Evolutionary conservation across 73 alveolate species (phyloP).

Genomic region (Uronychia binucleata): DNA sequence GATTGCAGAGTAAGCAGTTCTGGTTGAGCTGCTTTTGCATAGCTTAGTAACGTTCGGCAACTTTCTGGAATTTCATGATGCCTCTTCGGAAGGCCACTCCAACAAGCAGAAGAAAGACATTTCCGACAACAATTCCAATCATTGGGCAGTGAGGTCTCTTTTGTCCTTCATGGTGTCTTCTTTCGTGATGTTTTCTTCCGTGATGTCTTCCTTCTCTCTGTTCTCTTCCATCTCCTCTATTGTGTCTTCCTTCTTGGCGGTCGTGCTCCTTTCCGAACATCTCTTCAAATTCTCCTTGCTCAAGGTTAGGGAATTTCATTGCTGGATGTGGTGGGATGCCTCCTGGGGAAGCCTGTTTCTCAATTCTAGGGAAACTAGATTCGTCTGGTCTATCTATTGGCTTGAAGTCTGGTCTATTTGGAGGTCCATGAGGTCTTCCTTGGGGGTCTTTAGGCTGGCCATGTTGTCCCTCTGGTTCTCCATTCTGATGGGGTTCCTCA

Average conservation of each 20-base stretch:
- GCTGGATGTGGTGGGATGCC: no score
- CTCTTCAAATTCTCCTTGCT: no score
- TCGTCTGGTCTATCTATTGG: no score
- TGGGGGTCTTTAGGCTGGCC: neutral
- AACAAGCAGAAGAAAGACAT: neutral
- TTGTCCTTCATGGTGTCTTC: neutral
- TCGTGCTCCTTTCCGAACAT: no score
- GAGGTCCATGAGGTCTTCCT: neutral
- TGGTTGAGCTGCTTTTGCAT: neutral
- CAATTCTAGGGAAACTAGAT: no score
- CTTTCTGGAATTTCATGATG: neutral
- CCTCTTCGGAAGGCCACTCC: neutral
- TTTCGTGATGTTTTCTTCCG: neutral
- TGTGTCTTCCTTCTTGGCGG: no score
- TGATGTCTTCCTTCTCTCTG: neutral
- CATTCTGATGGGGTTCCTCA: no score
- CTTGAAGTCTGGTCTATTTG: no score
- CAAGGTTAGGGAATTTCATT: no score
- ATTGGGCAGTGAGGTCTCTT: neutral
- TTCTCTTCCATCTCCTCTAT: neutral
- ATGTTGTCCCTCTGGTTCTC: neutral
- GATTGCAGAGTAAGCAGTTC: neutral
- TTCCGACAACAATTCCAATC: no score
- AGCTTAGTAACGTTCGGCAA: neutral
- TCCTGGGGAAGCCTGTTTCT: no score